A percentile compares a stretch with the other conserved stretches of the same genome.
phyloP scores from a whole-genome alignment of 2,329 filamentous ascomycete genomes.

The Blastomyces silverae region DNA sequence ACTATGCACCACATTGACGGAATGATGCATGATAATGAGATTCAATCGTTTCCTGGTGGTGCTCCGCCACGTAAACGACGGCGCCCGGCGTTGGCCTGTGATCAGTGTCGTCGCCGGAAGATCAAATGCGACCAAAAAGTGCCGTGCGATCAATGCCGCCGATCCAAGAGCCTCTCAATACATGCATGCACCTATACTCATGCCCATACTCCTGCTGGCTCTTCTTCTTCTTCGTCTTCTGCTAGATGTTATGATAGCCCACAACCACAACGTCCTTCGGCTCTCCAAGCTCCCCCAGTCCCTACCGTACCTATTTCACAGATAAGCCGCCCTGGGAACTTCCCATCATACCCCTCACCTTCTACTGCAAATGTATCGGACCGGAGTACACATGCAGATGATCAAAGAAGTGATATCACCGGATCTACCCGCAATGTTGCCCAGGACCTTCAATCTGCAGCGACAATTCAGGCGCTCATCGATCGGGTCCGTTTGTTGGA shows the following conservation, averaged over 20 bases:
- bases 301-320: not conserved
- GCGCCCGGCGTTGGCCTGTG: conserved; percentile 12
- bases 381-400: conserved; percentile 1
- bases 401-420: conserved; percentile 2
- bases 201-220: not conserved
- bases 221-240: not conserved
- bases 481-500: conserved; percentile 8
- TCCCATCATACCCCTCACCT: conserved; percentile 1
- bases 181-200: not conserved
- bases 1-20: not conserved
- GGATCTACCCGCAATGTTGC: not conserved
- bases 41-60: not conserved
- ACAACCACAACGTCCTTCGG: not conserved
- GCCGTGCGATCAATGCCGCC: conserved; percentile 6
- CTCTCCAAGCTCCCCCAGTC: not conserved
- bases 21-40: not conserved
- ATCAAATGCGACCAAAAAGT: conserved; percentile 14
- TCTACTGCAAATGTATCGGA: not conserved
- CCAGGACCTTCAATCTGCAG: not conserved
- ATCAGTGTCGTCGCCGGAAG: conserved; percentile 12
- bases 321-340: not conserved
- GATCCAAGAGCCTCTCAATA: not conserved
- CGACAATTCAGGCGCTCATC: conserved; percentile 9
- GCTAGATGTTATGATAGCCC: not conserved
- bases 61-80: conserved; percentile 7